Base-by-base conservation (phyloP, 2,329 filamentous ascomycete genomes). In the Xylaria sp. region DNA sequence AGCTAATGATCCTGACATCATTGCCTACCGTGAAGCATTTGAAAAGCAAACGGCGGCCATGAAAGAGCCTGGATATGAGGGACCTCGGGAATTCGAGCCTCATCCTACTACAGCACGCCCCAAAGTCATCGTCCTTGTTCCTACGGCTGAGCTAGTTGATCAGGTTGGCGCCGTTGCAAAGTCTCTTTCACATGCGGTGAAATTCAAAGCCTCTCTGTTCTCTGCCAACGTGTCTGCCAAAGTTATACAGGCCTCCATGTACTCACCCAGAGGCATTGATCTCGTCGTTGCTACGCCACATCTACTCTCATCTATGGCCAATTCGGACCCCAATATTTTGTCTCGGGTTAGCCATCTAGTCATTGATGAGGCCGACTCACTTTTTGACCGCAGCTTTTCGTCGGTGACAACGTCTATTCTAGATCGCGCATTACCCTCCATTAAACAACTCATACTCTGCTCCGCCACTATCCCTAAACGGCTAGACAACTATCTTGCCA, bases 391-490 rank as follows among this genome's bases (percentile, higher is more conserved):
- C 66, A 97, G 93, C 68, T 99, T 99, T 83, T 88, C 92, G 3
- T 91, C 93, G 0, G 90, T 91, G 27, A 98, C 96, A 0, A 92
- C 89, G 12, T 87, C 88, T 64, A 93, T 99, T 73, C 87, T 99
- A 71, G 93, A 97, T 76, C 91, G 92, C 67, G 88, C 91, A 1
- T 87, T 90, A 6, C 93, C 95, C 0, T 96, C 93, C 0, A 82
- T 98, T 55, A 89, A 93, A 77, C 93, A 97, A 78, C 86, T 99
- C 27, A 86, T 99, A 55, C 88, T 98, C 72, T 99, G 96, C 84
- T 98, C 95, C 3, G 96, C 96, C 60, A 99, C 96, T 5, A 98
- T 99, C 70, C 96, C 97, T 1, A 89, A 91, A 72, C 93, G 92
- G 74, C 87, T 99, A 21, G 96, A 99, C 82, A 91, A 88, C 72